These are phyloP conservation scores for Pisolithus albus DNA, from an alignment of 768 basidiomycete genomes.

Conservation along the genomic window DNA sequence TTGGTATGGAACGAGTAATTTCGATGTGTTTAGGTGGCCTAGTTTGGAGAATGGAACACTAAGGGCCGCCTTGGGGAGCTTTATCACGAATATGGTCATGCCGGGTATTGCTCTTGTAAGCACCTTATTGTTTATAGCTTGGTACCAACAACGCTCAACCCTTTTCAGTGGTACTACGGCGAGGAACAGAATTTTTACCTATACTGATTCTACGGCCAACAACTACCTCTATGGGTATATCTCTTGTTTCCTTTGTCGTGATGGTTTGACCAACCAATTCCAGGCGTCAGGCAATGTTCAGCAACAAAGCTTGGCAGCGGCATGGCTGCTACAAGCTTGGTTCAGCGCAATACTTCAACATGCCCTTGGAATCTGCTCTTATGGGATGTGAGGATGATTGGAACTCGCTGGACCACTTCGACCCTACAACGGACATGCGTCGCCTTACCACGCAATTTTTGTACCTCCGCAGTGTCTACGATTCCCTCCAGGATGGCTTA, in stretches of 20 bases:
- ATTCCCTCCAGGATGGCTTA: constrained; percentile 79
- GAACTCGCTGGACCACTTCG: constrained; percentile 93
- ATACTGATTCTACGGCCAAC: constrained; percentile 77
- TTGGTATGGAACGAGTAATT: constrained; percentile 90
- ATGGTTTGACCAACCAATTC: constrained; percentile 1
- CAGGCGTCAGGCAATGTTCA: constrained; percentile 89
- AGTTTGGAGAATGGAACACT: constrained; percentile 80
- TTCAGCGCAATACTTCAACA: constrained; percentile 90
- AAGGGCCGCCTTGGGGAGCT: constrained; percentile 67
- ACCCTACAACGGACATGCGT: constrained; percentile 75
- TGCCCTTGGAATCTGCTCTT: constrained; percentile 72
- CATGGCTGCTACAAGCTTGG: constrained; percentile 91
- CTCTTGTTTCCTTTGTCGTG: not conserved
- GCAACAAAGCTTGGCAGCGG: constrained; percentile 80
- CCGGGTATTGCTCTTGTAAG: constrained; percentile 78
- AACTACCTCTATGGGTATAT: constrained; percentile 87
- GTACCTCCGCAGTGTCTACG: constrained; percentile 60
- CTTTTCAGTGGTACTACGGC: constrained; percentile 67
- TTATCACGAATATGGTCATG: constrained; percentile 74
- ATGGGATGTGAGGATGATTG: constrained; percentile 85
- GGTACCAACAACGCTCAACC: not conserved
- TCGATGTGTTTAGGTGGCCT: constrained; percentile 94
- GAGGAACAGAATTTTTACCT: constrained; percentile 91
- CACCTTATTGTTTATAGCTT: not conserved
- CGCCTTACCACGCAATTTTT: constrained; percentile 70